Base-by-base conservation (phyloP, 805 yeast genomes). In the Helenozyma rhizophorensis region DNA sequence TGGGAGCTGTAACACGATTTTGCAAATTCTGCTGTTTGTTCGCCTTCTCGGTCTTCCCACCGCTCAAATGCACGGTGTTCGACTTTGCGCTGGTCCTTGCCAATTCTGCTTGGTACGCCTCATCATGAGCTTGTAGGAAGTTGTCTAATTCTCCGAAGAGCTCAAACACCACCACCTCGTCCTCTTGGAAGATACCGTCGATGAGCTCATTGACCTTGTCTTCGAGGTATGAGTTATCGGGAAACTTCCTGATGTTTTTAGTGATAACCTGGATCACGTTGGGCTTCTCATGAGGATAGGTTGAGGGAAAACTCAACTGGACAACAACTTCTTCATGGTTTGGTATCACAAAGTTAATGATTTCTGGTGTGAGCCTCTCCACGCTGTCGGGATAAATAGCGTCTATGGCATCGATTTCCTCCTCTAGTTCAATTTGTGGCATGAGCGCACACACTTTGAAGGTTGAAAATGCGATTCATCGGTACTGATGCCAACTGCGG, bases 311-410 rank as follows among this genome's bases (percentile, higher is more conserved):
- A 17, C 83, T 75, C 39, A 90, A 53, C 43, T 82, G 80, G n/a
- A 86, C 60, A 3, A 57, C 55, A 28, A 82, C 66, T 22, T 70
- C 69, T 31, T 75, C 78, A 47, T 81, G 82, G 33, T 78, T 76
- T 0, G 95, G 87, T 1, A 76, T 57, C 16, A 60, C 59, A 10
- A 82, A 63, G 27, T 72, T 72, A 37, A 67, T 66, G 3, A 71
- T 51, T 12, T 58, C 59, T 0, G 66, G 60, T 0, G 59, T 68
- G 6, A 70, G 32, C 16, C 45, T 48, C 3, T 59, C 56, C 22
- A 78, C 53, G 25, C 76, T 67, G 11, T 70, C 83, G 1, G 95
- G 96, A 51, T 77, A 90, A 9, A 93, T 90, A 3, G 96, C 93
- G 35, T 85, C 83, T 9, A 90, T 78, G 9, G 96, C 90, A 24